Evolutionary conservation across 306 rosid species (phyloP), one percentile per base, ranked within the genome.

Genomic region (Vigna angularis): DNA sequence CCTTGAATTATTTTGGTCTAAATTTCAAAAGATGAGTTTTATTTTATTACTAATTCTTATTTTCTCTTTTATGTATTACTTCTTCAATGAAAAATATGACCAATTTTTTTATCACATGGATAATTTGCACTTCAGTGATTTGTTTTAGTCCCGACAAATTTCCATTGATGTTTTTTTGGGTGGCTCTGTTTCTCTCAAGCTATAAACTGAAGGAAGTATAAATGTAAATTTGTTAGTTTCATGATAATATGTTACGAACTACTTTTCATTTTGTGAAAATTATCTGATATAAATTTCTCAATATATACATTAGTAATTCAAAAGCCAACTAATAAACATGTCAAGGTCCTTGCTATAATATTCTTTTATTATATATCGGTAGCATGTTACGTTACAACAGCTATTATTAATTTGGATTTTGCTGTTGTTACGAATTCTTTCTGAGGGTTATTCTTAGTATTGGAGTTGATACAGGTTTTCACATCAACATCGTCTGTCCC

Each of bases 401-500:
- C 0, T 30, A 30, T 30, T 30, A 30, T 30, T 30, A 30, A 30
- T 30, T 30, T 30, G 34, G 34, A 4, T 4, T 30, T 30, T 30
- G 34, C 1, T 30, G 34, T 30, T 30, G 4, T 3, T 30, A 30
- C 34, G 5, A 30, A 30, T 30, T 30, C 5, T 66, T 17, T 48
- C 76, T 65, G 49, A 48, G 74, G 52, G 28, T 70, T 61, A 57
- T 56, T 85, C 72, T 55, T 48, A 55, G 57, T 73, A 38, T 66
- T 76, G 65, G 76, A 40, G 48, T 84, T 74, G 73, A 83, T 68
- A 34, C 88, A 94, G 98, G 88, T 92, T 94, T 90, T 49, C 92
- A 24, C 91, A 92, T n/a, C 83, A 89, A 59, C 81, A 86, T 80
- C 97, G 97, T 9, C 94, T 87, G 71, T 89, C 97, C 73, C 98